phyloP scores from a whole-genome alignment of 164 flowering plant species.

The Vitis labrusca region DNA sequence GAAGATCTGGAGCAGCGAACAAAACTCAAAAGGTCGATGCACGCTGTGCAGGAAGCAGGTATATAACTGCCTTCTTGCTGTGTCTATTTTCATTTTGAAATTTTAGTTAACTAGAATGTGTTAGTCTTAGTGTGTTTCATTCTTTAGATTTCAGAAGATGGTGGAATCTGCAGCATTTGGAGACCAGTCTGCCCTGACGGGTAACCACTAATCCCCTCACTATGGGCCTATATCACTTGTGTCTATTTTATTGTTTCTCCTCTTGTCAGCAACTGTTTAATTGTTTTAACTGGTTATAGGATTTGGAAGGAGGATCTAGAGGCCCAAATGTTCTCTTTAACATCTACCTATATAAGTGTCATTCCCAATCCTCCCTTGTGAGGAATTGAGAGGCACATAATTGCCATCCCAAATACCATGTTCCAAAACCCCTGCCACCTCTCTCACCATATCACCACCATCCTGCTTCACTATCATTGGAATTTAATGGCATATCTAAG shows the following conservation, averaged over 20 bases:
- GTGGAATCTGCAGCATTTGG: conserved; percentile 80
- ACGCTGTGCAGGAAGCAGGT: conserved; percentile 83
- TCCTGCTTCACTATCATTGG: too few relatives aligned
- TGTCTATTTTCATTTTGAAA: neutral
- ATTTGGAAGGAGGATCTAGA: too few relatives aligned
- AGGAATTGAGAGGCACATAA: too few relatives aligned
- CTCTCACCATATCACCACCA: too few relatives aligned
- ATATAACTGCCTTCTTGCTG: neutral
- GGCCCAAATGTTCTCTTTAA: too few relatives aligned
- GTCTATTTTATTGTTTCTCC: neutral
- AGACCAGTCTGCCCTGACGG: conserved; percentile 92
- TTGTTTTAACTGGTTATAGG: neutral
- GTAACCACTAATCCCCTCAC: conserved; percentile 30
- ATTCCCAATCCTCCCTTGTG: neutral
- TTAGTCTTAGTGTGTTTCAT: neutral
- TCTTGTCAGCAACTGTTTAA: neutral
- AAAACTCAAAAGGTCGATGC: conserved; percentile 62
- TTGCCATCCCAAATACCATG: too few relatives aligned
- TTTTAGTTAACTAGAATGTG: neutral
- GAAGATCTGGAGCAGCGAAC: conserved; percentile 94
- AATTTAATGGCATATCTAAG: too few relatives aligned
- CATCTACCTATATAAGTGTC: too few relatives aligned
- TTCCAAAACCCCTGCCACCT: too few relatives aligned
- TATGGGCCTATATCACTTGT: conserved; percentile 8
- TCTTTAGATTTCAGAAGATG: conserved; percentile 51